Conservation (phyloP, 169 alveolate genomes). For the Plasmodium vinckei region DNA sequence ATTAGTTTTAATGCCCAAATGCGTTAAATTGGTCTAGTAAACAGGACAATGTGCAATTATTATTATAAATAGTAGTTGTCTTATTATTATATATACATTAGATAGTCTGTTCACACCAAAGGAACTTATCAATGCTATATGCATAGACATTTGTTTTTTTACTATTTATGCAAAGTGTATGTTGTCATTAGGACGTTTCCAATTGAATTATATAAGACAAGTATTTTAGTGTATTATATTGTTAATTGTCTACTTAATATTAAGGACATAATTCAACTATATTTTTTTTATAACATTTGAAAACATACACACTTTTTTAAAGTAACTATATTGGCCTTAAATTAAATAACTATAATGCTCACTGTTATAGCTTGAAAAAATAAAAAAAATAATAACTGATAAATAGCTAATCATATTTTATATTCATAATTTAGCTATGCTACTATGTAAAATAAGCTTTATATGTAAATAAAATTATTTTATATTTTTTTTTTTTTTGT, state of each 20-base stretch:
- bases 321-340: neutral
- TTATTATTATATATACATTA: too few relatives aligned
- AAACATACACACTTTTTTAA: neutral
- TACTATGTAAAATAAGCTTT: conserved; percentile 8
- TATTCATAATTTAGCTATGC: conserved; percentile 32
- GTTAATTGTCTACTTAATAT: neutral
- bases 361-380: conserved; percentile 12
- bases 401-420: conserved; percentile 43
- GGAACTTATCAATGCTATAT: too few relatives aligned
- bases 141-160: too few relatives aligned
- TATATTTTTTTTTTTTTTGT: conserved; percentile 33
- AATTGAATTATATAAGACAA: too few relatives aligned
- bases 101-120: too few relatives aligned
- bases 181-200: too few relatives aligned
- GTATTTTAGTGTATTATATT: neutral
- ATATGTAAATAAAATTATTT: neutral
- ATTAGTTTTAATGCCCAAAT: too few relatives aligned
- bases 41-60: too few relatives aligned
- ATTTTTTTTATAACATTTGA: conserved; percentile 2
- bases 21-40: too few relatives aligned
- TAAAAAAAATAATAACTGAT: conserved; percentile 37
- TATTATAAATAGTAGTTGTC: too few relatives aligned
- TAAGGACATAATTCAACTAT: conserved; percentile 12
- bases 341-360: neutral
- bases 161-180: too few relatives aligned